A percentile compares a stretch with the other conserved stretches of the same genome.
Evolutionary conservation across 2,329 filamentous ascomycete genomes (phyloP).

Genomic region (Xylariaceae sp.): DNA sequence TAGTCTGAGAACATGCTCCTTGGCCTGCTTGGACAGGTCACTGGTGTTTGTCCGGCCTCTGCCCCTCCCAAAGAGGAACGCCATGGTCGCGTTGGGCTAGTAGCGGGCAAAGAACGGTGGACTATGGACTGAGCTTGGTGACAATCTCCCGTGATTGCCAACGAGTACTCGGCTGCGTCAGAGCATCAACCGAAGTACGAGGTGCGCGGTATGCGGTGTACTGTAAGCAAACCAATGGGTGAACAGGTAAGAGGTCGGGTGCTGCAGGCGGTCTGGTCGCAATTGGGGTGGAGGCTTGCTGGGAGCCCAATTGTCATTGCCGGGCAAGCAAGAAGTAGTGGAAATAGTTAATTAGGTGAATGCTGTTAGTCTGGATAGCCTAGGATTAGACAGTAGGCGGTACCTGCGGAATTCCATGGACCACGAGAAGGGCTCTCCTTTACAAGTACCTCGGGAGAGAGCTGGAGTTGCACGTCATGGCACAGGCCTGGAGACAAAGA

Average conservation of each 20-base stretch:
- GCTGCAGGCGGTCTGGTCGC: conserved; percentile 1
- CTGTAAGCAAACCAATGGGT: neutral
- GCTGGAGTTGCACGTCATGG: conserved; percentile 9
- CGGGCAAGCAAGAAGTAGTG: neutral
- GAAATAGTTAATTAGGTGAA: neutral
- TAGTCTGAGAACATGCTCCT: conserved; percentile 48
- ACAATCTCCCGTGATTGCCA: neutral
- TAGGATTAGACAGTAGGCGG: neutral
- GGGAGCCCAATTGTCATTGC: conserved; percentile 10
- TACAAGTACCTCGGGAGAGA: too few relatives aligned
- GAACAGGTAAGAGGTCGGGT: neutral
- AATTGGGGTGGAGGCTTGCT: conserved; percentile 1
- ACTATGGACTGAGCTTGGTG: neutral
- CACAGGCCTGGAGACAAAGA: conserved; percentile 3
- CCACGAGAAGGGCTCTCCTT: neutral
- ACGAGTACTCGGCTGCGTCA: conserved; percentile 2
- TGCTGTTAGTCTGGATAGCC: neutral
- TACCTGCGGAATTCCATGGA: conserved; percentile 2
- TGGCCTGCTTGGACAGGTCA: conserved; percentile 52
- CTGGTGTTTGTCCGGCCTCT: conserved; percentile 46
- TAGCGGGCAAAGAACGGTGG: neutral
- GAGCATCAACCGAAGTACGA: conserved; percentile 7
- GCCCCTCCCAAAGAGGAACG: conserved; percentile 52
- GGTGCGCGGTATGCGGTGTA: neutral
- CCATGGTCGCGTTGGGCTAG: conserved; percentile 36